Base-by-base conservation (phyloP, 176 grass and related monocot genomes). In the Otatea glauca region DNA sequence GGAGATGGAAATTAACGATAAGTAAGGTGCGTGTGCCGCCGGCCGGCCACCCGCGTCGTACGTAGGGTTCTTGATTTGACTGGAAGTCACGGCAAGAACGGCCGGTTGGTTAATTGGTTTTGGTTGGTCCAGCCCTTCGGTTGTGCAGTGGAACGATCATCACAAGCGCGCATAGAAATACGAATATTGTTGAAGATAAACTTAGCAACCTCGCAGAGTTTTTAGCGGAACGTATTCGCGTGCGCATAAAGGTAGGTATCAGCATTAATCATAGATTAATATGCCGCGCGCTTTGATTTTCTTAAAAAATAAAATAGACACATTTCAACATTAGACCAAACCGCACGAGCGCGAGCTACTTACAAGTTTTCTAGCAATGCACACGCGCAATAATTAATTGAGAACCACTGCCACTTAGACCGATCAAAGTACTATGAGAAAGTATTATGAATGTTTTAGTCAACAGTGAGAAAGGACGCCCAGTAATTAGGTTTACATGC, bases 101-200 rank as follows among this genome's bases (percentile, higher is more conserved):
- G 71, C 56, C 61, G 82, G 82, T 76, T 43, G 60, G 82, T 54
- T 70, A 29, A 29, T 29, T 1, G 29, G 29, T 29, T 29, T 29
- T 1, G 29, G 29, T 29, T 29, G 68, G 54, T 61, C 61, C 48
- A 50, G 14, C 48, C 12, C 0, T 50, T 50, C 48, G 5, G 47
- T 0, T 49, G 54, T 76, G 35, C 1, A n/a, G n/a, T 37, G 35
- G 35, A 37, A 37, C 35, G 35, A 37, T 29, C 29, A 29, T 29
- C 29, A 29, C 29, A 29, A 29, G 29, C 29, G 29, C 29, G 29
- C 29, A 29, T 29, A 29, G 29, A 29, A 0, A 29, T 29, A 29
- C 29, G 29, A 29, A 29, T 29, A 29, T 29, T 29, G 1, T 29
- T 29, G 29, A 0, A 29, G 29, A 29, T 29, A 29, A 29, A 29